These are phyloP conservation scores for Podospora pseudocomata DNA, from an alignment of 495 filamentous ascomycete species.

Conservation along the genomic window DNA sequence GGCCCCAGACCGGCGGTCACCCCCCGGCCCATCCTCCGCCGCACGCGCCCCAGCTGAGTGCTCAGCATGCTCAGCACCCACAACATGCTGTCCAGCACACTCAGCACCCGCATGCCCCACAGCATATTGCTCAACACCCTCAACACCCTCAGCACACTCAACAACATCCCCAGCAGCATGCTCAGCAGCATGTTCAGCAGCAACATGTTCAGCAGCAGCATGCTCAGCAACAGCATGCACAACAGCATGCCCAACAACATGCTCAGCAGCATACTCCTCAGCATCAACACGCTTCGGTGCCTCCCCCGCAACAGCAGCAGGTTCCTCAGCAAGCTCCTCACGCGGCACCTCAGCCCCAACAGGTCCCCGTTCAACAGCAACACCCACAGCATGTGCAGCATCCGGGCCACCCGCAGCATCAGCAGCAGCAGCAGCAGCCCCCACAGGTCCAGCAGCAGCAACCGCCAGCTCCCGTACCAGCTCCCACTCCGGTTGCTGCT, in stretches of 20 bases:
- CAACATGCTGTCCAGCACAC: conserved; percentile 24
- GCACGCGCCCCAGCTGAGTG: conserved; percentile 20
- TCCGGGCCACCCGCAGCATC: conserved; percentile 13
- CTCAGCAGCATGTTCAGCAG: conserved; percentile 6
- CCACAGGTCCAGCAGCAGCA: conserved; percentile 3
- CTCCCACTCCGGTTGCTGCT: conserved; percentile 14
- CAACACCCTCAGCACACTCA: conserved; percentile 8
- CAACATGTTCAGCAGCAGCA: conserved; percentile 18
- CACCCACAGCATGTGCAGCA: conserved; percentile 14
- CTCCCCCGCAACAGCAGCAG: conserved; percentile 5
- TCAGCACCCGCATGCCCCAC: conserved; percentile 19
- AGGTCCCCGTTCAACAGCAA: background rate
- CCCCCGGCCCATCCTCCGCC: conserved; percentile 21
- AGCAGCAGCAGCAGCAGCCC: conserved; percentile 12
- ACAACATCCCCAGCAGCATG: conserved; percentile 12
- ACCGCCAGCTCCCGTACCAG: conserved; percentile 12
- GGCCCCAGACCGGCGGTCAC: conserved; percentile 29
- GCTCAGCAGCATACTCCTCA: conserved; percentile 7
- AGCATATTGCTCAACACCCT: conserved; percentile 24
- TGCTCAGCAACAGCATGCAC: conserved; percentile 9
- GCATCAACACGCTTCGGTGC: background rate
- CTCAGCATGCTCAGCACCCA: conserved; percentile 19
- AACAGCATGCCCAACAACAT: conserved; percentile 7
- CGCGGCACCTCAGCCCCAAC: background rate
- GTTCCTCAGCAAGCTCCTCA: background rate